phyloP scores from a whole-genome alignment of 2,329 filamentous ascomycete species.

The Coniochaeta pulveracea region DNA sequence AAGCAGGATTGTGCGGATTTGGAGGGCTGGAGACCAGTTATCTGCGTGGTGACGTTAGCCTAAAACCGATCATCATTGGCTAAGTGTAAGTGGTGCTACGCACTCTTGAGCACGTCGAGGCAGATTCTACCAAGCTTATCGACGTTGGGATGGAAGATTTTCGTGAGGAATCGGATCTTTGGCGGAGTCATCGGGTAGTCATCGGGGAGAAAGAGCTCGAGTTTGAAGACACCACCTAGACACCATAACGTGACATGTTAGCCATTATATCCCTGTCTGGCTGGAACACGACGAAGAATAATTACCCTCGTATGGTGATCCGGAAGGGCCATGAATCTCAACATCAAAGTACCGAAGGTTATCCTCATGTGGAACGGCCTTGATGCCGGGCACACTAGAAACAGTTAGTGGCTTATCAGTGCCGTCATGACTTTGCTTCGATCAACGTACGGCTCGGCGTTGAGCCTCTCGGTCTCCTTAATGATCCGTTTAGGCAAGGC shows the following conservation, averaged over 20 bases:
- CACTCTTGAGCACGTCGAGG: slow-evolving; percentile 93
- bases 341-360: slow-evolving; percentile 98
- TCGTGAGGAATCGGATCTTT: slow-evolving; percentile 96
- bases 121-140: slow-evolving; percentile 97
- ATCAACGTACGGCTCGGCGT: slow-evolving; percentile 91
- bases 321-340: slow-evolving; percentile 81
- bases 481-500: slow-evolving; percentile 92
- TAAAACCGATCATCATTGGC: slow-evolving; percentile 3
- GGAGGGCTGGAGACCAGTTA: slow-evolving; percentile 96
- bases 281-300: slow-evolving; percentile 7
- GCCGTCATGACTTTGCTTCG: neutral
- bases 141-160: slow-evolving; percentile 99
- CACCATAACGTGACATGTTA: no score
- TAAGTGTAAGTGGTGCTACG: slow-evolving; percentile 14
- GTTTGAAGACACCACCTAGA: slow-evolving; percentile 75
- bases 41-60: slow-evolving; percentile 35
- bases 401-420: slow-evolving; percentile 1
- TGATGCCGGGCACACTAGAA: slow-evolving; percentile 83
- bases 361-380: slow-evolving; percentile 88
- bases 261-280: neutral
- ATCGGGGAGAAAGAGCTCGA: slow-evolving; percentile 94
- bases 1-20: slow-evolving; percentile 96
- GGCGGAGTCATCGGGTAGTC: slow-evolving; percentile 99
- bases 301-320: slow-evolving; percentile 89
- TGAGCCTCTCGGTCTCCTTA: slow-evolving; percentile 95